Conservation (phyloP, 306 rosid species). For the Dryas octopetala region DNA sequence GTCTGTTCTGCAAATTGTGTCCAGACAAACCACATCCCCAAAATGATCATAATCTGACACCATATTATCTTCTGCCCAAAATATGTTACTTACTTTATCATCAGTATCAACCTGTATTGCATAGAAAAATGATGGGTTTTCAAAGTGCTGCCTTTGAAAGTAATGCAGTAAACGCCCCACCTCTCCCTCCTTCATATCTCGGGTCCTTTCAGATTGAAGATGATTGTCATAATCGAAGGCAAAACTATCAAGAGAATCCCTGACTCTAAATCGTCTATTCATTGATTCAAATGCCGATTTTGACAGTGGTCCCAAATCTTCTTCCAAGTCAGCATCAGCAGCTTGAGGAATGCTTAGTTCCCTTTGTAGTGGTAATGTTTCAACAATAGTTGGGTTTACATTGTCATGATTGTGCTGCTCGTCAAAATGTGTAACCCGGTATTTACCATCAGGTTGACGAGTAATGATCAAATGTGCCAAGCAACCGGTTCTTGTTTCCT, state of each 20-base stretch:
- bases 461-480: slow-evolving; percentile 67
- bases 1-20: slow-evolving; percentile 46
- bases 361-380: slow-evolving; percentile 30
- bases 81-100: slow-evolving; percentile 60
- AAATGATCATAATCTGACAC: slow-evolving; percentile 55
- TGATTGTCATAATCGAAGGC: slow-evolving; percentile 36
- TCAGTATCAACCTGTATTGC: slow-evolving; percentile 57
- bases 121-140: slow-evolving; percentile 53
- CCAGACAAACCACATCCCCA: slow-evolving; percentile 62
- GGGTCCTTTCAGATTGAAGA: slow-evolving; percentile 50
- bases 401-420: slow-evolving; percentile 61
- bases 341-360: slow-evolving; percentile 37
- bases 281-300: slow-evolving; percentile 32
- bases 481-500: slow-evolving; percentile 77
- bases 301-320: slow-evolving; percentile 35
- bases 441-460: slow-evolving; percentile 56
- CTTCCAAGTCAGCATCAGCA: slow-evolving; percentile 31
- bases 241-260: slow-evolving; percentile 44
- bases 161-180: slow-evolving; percentile 56
- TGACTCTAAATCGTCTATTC: slow-evolving; percentile 32
- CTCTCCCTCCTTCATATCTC: slow-evolving; percentile 62
- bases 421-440: slow-evolving; percentile 60
- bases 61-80: slow-evolving; percentile 70
- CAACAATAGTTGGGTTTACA: slow-evolving; percentile 31
- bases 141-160: slow-evolving; percentile 68